These are phyloP conservation scores for Dendrostoma leiphaemia DNA, from an alignment of 2,329 filamentous ascomycete species.

Conservation along the genomic window DNA sequence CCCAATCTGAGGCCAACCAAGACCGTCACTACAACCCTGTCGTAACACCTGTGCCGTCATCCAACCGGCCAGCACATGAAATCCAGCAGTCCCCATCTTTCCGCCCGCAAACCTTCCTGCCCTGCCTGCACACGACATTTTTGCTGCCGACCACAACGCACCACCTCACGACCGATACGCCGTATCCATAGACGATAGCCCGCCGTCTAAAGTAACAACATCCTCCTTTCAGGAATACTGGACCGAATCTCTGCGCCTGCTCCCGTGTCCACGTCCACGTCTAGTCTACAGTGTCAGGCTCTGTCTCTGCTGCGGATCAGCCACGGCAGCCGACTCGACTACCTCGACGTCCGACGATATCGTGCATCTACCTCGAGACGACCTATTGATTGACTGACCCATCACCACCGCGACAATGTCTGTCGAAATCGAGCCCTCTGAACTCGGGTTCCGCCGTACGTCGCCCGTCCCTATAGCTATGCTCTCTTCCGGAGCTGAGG, in stretches of 20 bases:
- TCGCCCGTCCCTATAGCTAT: conserved; percentile 22
- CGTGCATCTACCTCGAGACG: conserved; percentile 9
- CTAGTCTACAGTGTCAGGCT: not conserved
- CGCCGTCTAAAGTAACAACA: not conserved
- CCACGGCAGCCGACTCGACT: conserved; percentile 19
- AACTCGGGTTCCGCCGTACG: conserved; percentile 92
- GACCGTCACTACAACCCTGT: no score
- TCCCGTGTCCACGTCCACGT: not conserved
- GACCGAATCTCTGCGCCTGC: not conserved
- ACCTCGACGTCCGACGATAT: not conserved
- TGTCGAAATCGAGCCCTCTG: conserved; percentile 85
- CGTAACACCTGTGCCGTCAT: conserved; percentile 19
- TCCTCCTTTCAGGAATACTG: not conserved
- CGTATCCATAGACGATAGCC: not conserved
- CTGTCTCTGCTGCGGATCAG: conserved; percentile 18
- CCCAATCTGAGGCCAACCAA: no score
- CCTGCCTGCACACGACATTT: not conserved
- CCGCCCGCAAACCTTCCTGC: not conserved
- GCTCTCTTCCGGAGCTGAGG: not conserved
- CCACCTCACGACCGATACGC: not conserved
- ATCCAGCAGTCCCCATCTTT: not conserved
- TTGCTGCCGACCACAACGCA: not conserved
- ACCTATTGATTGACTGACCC: not conserved
- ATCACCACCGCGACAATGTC: conserved; percentile 67
- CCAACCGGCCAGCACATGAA: not conserved